These are phyloP conservation scores for Jackrogersella multiformis DNA, from an alignment of 495 filamentous ascomycete genomes.

Conservation along the genomic window DNA sequence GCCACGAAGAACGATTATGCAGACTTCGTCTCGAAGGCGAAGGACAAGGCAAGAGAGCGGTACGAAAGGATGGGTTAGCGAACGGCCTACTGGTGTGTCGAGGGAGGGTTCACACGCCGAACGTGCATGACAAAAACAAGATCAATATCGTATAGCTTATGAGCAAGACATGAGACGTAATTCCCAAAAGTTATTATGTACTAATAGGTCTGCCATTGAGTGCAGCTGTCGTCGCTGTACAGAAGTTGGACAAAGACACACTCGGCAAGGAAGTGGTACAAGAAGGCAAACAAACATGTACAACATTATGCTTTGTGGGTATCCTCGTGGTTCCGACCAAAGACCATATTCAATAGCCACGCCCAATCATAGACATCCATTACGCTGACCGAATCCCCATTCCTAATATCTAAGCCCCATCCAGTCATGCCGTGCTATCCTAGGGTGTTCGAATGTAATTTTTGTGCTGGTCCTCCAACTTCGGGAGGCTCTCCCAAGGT, in stretches of 20 bases:
- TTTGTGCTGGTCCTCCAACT: not conserved
- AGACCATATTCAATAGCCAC: not conserved
- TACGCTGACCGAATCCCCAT: not conserved
- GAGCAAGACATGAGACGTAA: not conserved
- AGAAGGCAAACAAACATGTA: not conserved
- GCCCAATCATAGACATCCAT: not conserved
- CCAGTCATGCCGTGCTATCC: not conserved
- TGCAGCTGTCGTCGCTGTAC: not conserved
- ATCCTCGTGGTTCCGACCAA: not conserved
- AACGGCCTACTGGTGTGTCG: not conserved
- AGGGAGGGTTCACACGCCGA: not conserved
- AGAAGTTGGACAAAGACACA: not conserved
- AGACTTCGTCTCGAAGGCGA: constrained; percentile 81
- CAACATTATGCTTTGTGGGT: not conserved
- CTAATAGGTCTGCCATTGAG: not conserved
- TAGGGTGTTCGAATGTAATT: not conserved
- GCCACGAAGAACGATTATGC: constrained; percentile 74
- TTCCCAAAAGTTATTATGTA: constrained; percentile 1
- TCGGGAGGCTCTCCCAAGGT: not conserved
- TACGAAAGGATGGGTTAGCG: constrained; percentile 68
- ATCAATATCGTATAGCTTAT: not conserved
- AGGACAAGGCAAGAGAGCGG: constrained; percentile 79
- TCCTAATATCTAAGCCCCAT: not conserved
- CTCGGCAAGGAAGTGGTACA: not conserved
- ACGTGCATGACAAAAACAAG: not conserved